Percentiles rank a stretch among this genome's conserved stretches.
These are phyloP conservation scores for Talaromyces marneffei DNA, from an alignment of 2,329 filamentous ascomycete genomes.

Conservation along the genomic window DNA sequence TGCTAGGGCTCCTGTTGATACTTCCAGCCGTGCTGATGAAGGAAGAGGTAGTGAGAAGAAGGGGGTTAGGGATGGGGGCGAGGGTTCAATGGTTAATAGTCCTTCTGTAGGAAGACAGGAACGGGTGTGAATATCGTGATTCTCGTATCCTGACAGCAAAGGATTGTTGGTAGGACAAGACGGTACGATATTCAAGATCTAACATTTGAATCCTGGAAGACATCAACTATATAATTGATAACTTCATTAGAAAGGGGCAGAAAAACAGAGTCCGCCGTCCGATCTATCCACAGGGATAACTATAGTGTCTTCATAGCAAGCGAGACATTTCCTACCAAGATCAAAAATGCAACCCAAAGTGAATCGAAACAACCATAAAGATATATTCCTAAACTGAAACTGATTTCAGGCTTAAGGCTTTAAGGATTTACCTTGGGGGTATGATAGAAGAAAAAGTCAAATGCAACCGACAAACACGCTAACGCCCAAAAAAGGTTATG, in stretches of 20 bases:
- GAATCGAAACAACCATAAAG: neutral
- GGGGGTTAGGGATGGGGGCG: neutral
- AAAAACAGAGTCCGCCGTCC: too few relatives aligned
- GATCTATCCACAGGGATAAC: neutral
- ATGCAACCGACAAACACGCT: neutral
- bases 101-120: neutral
- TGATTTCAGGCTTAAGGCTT: conserved; percentile 1
- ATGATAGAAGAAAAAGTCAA: neutral
- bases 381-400: neutral
- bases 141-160: neutral
- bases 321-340: neutral
- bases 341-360: neutral
- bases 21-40: neutral
- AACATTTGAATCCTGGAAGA: too few relatives aligned
- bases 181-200: too few relatives aligned
- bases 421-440: neutral
- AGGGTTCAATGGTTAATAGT: neutral
- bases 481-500: conserved; percentile 1
- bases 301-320: neutral
- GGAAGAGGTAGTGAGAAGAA: too few relatives aligned
- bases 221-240: neutral
- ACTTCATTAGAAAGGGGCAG: neutral
- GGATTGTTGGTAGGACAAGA: neutral
- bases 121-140: neutral
- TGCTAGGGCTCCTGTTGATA: neutral